These are phyloP conservation scores for Aspergillus fructus DNA, from an alignment of 2,329 filamentous ascomycete genomes.

Conservation along the genomic window DNA sequence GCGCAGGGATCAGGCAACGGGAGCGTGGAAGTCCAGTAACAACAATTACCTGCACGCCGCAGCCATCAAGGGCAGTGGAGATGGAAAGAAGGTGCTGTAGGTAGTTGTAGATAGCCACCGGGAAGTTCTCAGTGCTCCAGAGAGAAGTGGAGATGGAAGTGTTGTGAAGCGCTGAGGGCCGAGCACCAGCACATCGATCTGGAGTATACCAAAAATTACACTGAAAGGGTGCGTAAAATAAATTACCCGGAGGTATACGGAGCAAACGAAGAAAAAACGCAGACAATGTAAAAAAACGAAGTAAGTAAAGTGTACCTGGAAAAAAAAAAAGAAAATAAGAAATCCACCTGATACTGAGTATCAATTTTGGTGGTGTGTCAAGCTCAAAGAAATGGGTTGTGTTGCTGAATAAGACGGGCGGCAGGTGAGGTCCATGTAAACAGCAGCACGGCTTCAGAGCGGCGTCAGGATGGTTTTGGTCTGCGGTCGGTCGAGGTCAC, in stretches of 20 bases:
- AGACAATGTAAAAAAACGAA: neutral
- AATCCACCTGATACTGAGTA: neutral
- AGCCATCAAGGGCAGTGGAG: conserved; percentile 19
- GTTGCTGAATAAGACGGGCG: neutral
- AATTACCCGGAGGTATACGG: conserved; percentile 6
- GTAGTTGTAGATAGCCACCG: neutral
- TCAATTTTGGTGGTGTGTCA: neutral
- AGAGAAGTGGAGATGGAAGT: conserved; percentile 10
- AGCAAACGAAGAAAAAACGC: conserved; percentile 12
- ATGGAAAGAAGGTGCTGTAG: neutral
- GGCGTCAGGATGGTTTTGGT: conserved; percentile 8
- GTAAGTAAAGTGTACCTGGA: conserved; percentile 10
- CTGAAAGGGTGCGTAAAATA: conserved; percentile 11
- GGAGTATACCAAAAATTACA: conserved; percentile 14
- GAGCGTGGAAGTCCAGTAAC: conserved; percentile 12
- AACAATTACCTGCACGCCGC: conserved; percentile 21
- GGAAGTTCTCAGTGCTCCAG: conserved; percentile 3
- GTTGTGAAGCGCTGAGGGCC: conserved; percentile 7
- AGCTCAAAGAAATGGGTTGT: neutral
- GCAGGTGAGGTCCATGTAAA: conserved; percentile 8
- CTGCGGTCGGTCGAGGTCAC: conserved; percentile 39
- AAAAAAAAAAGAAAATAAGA: conserved; percentile 11
- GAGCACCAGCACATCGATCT: conserved; percentile 9
- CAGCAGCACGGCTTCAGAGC: conserved; percentile 6
- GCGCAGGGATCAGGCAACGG: conserved; percentile 10